Evolutionary conservation across 2,329 filamentous ascomycete genomes (phyloP), one percentile per base, ranked within the genome.

Genomic region (Plectosphaerella cucumerina): DNA sequence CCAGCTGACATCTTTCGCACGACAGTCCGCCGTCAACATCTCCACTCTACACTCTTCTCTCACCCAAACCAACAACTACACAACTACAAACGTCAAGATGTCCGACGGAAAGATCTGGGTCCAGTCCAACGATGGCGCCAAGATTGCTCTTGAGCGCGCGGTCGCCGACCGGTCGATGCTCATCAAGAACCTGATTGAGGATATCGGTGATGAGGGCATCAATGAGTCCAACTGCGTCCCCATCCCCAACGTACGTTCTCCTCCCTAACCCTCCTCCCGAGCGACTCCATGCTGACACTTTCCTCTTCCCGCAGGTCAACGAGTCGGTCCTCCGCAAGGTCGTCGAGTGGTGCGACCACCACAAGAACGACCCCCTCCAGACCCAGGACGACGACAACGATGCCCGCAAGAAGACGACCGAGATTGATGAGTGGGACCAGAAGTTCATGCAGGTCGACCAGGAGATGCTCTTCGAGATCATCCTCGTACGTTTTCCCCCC

Each of bases 401-500:
- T 63, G 91, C 86, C 47, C 90, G 94, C 62, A 97, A 97, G 81
- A 97, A 96, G 84, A 96, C 92, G 2, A 97, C 94, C 44, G 94
- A 99, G 63, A 99, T 99, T 59, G 94, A 97, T 53, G 94, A 99
- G 73, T 99, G 94, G 94, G 94, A 99, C 63, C 93, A 97, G 72
- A 99, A 99, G 75, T 99, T 97, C 72, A 97, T 99, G 94, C 93
- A 97, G 73, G 94, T 99, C 17, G 94, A 99, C 69, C 94, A 99
- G 68, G 94, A 99, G 74, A 97, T 99, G 94, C 83, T 99, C 2
- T 99, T 99, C 60, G 94, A 99, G 77, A 97, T 99, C 65, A 99
- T 99, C 61, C 81, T 99, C 22, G 90, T 94, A 81, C 53, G 86
- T 78, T 50, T 34, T 22, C 17, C 17, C n/a, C 39, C 17, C 39